Evolutionary conservation across 1,284 basidiomycete genomes (phyloP).

Genomic region (Tranzscheliella williamsii): DNA sequence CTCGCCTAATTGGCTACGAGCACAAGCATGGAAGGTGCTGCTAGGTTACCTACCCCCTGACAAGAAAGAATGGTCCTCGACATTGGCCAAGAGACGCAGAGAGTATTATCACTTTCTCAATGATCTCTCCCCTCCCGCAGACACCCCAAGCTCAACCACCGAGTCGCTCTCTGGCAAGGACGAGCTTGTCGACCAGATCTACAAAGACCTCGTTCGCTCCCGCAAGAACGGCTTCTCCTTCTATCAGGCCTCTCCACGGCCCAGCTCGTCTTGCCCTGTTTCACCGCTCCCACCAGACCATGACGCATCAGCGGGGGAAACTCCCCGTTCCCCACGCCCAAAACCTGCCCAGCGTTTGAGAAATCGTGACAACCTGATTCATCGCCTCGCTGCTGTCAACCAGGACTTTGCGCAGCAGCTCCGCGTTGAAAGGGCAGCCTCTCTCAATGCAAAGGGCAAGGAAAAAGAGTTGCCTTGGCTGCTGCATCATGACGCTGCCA

Average conservation of each 20-base stretch:
- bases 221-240: slow-evolving; percentile 54
- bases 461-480: slow-evolving; percentile 5
- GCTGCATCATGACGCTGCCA: slow-evolving; percentile 13
- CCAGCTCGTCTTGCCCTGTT: slow-evolving; percentile 34
- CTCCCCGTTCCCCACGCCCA: not conserved
- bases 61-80: slow-evolving; percentile 48
- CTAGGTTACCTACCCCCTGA: slow-evolving; percentile 53
- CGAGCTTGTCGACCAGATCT: slow-evolving; percentile 52
- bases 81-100: slow-evolving; percentile 34
- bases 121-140: slow-evolving; percentile 34
- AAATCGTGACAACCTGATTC: slow-evolving; percentile 18
- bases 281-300: slow-evolving; percentile 7
- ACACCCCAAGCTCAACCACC: not conserved
- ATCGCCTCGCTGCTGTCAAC: slow-evolving; percentile 35
- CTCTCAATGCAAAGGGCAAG: slow-evolving; percentile 1
- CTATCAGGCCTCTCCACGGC: slow-evolving; percentile 32
- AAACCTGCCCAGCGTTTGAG: slow-evolving; percentile 3
- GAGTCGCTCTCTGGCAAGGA: slow-evolving; percentile 31
- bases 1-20: slow-evolving; percentile 48
- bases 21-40: slow-evolving; percentile 57
- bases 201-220: slow-evolving; percentile 49
- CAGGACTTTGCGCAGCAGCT: slow-evolving; percentile 32
- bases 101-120: slow-evolving; percentile 55
- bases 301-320: not conserved
- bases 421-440: slow-evolving; percentile 14